Percentiles rank a stretch among this genome's conserved stretches.
Evolutionary conservation across 805 yeast species (phyloP).

Genomic region (Candida schatavii): DNA sequence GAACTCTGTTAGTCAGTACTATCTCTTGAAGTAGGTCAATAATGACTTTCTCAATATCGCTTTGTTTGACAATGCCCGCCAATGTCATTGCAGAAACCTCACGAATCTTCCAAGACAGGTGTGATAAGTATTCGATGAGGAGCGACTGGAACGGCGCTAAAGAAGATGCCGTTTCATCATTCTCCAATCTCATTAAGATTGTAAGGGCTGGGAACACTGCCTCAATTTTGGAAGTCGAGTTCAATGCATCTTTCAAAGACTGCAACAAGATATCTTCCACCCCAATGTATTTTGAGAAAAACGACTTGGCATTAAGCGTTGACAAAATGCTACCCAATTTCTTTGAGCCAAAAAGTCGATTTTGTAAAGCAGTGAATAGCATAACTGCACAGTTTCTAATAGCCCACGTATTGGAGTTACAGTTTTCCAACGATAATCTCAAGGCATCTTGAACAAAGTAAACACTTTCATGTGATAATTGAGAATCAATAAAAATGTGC

Average conservation of each 20-base stretch:
- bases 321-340: slow-evolving; percentile 32
- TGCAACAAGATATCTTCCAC: slow-evolving; percentile 49
- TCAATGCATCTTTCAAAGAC: slow-evolving; percentile 33
- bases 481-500: slow-evolving; percentile 69
- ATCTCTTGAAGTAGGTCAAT: slow-evolving; percentile 26
- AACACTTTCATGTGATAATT: slow-evolving; percentile 52
- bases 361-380: slow-evolving; percentile 84
- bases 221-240: slow-evolving; percentile 42
- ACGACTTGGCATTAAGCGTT: slow-evolving; percentile 55
- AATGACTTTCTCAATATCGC: slow-evolving; percentile 12
- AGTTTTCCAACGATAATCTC: slow-evolving; percentile 56
- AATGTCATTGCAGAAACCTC: slow-evolving; percentile 80
- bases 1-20: background rate
- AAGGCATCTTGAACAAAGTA: slow-evolving; percentile 57
- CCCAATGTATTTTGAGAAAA: slow-evolving; percentile 64
- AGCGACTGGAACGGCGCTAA: slow-evolving; percentile 47
- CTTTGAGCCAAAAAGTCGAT: slow-evolving; percentile 69
- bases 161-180: slow-evolving; percentile 44
- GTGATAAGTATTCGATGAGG: slow-evolving; percentile 44
- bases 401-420: slow-evolving; percentile 75
- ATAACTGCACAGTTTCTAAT: slow-evolving; percentile 89
- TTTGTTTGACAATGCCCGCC: slow-evolving; percentile 41
- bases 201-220: slow-evolving; percentile 74
- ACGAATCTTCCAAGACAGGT: slow-evolving; percentile 75
- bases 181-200: slow-evolving; percentile 62